Evolutionary conservation across 768 basidiomycete species (phyloP), one percentile per base, ranked within the genome.

Genomic region (Cytidiella melzeri): DNA sequence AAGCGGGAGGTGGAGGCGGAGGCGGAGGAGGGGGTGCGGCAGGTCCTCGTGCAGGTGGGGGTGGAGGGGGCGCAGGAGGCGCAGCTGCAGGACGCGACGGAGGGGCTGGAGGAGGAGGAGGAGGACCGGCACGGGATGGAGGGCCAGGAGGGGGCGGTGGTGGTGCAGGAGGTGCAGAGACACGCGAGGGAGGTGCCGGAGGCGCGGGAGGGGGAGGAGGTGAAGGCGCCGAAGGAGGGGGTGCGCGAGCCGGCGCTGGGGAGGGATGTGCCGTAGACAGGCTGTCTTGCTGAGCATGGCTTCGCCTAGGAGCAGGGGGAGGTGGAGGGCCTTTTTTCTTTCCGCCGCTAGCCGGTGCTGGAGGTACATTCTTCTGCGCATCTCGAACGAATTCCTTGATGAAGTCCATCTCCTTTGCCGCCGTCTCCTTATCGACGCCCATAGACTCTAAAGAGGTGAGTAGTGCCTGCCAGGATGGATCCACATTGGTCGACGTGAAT

Each of bases 381-480:
- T 85, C 58, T 54, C 79, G 72, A 21, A 92, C 76, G 60, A 83
- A 99, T 55, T 84, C 75, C 61, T 84, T 84, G 69, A 99, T 95
- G 64, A 92, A 97, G 54, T 89, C 85, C 70, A 85, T 85, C 59
- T 98, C 84, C 54, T 84, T 69, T 52, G 73, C 74, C 34, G 96
- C 81, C 38, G 88, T 67, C 30, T 83, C 80, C 43, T 74, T 74
- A 42, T 78, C 74, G 42, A 97, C 67, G 0, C 92, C 92, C 5
- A 73, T 67, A 40, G 68, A 66, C 52, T 83, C 77, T 4, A 97
- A 74, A 50, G 79, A 72, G 6, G 69, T 73, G 2, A 97, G 72
- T 49, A 98, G 67, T 1, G 80, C 71, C 40, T 80, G 72, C 95
- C 95, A 98, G 4, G 86, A 89, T 1, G 89, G 81, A 65, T 99